Evolutionary conservation across 2,329 filamentous ascomycete species (phyloP).

Genomic region (Tetracladium maxilliforme): DNA sequence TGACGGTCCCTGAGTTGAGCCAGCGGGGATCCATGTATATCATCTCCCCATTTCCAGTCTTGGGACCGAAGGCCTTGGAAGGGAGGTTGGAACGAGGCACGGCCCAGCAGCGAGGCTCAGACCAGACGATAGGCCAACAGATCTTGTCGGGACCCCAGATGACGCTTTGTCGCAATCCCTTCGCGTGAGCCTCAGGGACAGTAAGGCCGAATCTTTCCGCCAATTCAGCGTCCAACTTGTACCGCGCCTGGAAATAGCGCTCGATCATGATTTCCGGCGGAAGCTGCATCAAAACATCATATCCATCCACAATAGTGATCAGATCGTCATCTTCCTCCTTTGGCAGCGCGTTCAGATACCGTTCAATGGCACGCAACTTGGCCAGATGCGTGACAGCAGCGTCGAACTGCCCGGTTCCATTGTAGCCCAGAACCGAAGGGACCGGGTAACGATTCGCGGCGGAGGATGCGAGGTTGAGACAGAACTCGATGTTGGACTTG

Average conservation of each 20-base stretch:
- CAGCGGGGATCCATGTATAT: slow-evolving; percentile 19
- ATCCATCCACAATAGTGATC: slow-evolving; percentile 46
- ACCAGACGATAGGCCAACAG: slow-evolving; percentile 22
- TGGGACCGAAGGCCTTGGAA: slow-evolving; percentile 19
- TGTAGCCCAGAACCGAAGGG: slow-evolving; percentile 22
- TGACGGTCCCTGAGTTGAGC: slow-evolving; percentile 30
- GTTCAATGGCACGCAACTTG: slow-evolving; percentile 19
- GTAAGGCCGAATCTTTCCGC: slow-evolving; percentile 29
- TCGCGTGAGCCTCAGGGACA: slow-evolving; percentile 13
- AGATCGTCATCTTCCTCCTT: slow-evolving; percentile 35
- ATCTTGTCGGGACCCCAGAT: slow-evolving; percentile 29
- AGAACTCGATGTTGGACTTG: slow-evolving; percentile 9
- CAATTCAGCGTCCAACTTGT: slow-evolving; percentile 36
- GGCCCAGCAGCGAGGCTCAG: slow-evolving; percentile 22
- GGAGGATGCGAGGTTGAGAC: slow-evolving; percentile 22
- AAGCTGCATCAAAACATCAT: slow-evolving; percentile 51
- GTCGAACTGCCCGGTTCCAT: slow-evolving; percentile 18
- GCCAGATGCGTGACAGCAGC: slow-evolving; percentile 21
- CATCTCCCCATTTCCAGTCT: slow-evolving; percentile 13
- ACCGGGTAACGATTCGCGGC: slow-evolving; percentile 20
- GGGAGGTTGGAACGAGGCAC: slow-evolving; percentile 17
- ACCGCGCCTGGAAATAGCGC: slow-evolving; percentile 40
- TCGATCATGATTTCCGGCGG: slow-evolving; percentile 46
- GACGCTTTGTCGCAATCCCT: slow-evolving; percentile 16
- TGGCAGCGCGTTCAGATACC: slow-evolving; percentile 16